Evolutionary conservation across 2,329 filamentous ascomycete genomes (phyloP), one percentile per base, ranked within the genome.

Genomic region (Stromatinia cepivora): DNA sequence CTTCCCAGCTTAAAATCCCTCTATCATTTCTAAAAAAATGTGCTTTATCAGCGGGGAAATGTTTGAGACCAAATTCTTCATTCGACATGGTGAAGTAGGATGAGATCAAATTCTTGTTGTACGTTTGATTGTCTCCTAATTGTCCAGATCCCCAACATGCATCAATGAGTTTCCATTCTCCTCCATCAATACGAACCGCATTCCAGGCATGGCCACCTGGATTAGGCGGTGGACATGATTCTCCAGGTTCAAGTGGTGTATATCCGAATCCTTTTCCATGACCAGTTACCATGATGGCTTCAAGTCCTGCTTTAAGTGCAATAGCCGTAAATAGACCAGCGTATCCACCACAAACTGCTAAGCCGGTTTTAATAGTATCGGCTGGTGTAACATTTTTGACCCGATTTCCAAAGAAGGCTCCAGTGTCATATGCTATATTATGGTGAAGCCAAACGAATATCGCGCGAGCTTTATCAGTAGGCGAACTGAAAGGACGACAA

Each of bases 391-490:
- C 88, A 10, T 86, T 83, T 72, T 88, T 85, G 45, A 97, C 82
- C 59, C 83, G 88, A 48, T 89, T 87, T 69, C 85, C 87, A 77
- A 96, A 96, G 81, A 97, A 97, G 34, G 89, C 86, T 36, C 87
- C 84, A 0, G 88, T 88, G 78, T 98, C 92, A 78, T 98, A 99
- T 59, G 85, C 85, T 70, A 99, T 89, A 75, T 98, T 98, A 80
- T 98, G 90, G 80, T 98, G 94, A 53, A 94, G 88, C 95, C 95
- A 99, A 1, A 92, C 92, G 78, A 98, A 98, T 70, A 99, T 92
- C 2, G 89, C 93, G 39, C 95, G 87, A 3, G 95, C 94, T 81
- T 97, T 97, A 79, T 98, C 94, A 0, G 94, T 97, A 1, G 83
- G 81, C 0, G 92, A 97, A 0, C 88, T 81, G 77, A 98, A 97